Percentiles rank a stretch among this genome's conserved stretches.
phyloP scores from a whole-genome alignment of 2,329 filamentous ascomycete genomes.

The Rachicladosporium sp. region DNA sequence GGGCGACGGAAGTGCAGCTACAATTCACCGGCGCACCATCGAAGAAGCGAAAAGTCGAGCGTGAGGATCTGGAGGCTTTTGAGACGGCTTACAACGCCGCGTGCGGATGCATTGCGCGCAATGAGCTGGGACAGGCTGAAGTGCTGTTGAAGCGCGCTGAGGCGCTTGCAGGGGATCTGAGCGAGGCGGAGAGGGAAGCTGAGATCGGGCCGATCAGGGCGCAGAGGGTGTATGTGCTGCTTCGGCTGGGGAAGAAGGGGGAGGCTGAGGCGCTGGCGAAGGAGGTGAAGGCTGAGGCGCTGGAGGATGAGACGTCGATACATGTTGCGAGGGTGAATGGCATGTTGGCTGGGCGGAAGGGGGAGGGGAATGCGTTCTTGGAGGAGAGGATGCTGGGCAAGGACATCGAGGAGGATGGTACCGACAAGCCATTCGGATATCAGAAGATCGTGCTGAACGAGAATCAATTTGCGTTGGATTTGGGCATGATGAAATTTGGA shows the following conservation, averaged over 20 bases:
- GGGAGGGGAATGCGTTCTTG: slow-evolving; percentile 51
- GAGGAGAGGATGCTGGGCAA: slow-evolving; percentile 50
- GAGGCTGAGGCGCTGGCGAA: slow-evolving; percentile 54
- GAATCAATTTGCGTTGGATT: slow-evolving; percentile 52
- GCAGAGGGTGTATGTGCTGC: slow-evolving; percentile 63
- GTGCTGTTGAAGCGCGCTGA: slow-evolving; percentile 57
- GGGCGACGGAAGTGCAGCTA: slow-evolving; percentile 59
- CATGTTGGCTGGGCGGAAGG: slow-evolving; percentile 33
- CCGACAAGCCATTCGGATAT: slow-evolving; percentile 59
- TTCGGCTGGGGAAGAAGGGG: slow-evolving; percentile 50
- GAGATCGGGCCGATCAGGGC: slow-evolving; percentile 65
- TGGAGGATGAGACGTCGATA: slow-evolving; percentile 54
- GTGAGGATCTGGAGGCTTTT: slow-evolving; percentile 60
- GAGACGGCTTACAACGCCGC: slow-evolving; percentile 74
- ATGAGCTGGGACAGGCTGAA: slow-evolving; percentile 52
- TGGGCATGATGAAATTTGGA: slow-evolving; percentile 55
- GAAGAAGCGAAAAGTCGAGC: slow-evolving; percentile 42
- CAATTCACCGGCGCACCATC: slow-evolving; percentile 49
- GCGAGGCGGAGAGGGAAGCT: slow-evolving; percentile 58
- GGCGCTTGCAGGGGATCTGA: slow-evolving; percentile 60
- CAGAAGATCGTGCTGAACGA: slow-evolving; percentile 50
- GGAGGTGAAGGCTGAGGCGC: slow-evolving; percentile 49
- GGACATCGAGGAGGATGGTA: slow-evolving; percentile 39
- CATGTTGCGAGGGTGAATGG: slow-evolving; percentile 57
- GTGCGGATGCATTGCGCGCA: slow-evolving; percentile 58